Percentiles rank a stretch among this genome's conserved stretches.
Evolutionary conservation across 1,284 basidiomycete genomes (phyloP).

Genomic region (Tilletia horrida): DNA sequence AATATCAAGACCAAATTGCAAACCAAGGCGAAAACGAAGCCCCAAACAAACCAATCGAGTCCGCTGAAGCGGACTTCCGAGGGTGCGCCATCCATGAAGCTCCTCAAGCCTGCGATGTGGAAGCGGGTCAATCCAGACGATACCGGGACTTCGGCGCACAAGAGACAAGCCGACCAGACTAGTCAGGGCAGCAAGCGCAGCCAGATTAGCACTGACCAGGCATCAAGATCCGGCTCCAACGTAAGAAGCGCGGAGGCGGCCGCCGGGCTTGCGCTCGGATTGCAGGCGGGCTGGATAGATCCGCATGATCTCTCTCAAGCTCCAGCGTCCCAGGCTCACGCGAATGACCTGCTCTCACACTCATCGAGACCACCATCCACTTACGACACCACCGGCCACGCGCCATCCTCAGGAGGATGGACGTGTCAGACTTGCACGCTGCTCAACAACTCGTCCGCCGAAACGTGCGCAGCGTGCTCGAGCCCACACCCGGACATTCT

Average conservation of each 20-base stretch:
- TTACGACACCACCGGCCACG: background rate
- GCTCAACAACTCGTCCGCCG: background rate
- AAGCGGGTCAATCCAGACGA: background rate
- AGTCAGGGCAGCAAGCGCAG: background rate
- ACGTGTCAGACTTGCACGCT: conserved; percentile 23
- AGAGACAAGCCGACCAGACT: background rate
- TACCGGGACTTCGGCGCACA: background rate
- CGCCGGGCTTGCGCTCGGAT: background rate
- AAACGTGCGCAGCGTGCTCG: conserved; percentile 17
- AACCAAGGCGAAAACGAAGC: no score
- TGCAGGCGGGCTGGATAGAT: background rate
- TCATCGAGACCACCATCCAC: background rate
- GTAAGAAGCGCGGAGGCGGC: conserved; percentile 9
- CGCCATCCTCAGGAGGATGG: conserved; percentile 4
- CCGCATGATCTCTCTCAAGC: background rate
- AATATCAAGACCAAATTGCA: background rate
- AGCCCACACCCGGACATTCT: conserved; percentile 1
- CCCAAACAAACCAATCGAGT: background rate
- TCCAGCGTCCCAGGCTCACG: background rate
- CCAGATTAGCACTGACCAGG: background rate
- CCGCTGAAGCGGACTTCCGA: conserved; percentile 1
- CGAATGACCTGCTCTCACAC: background rate
- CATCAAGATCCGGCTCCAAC: background rate
- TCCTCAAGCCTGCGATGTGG: conserved; percentile 14
- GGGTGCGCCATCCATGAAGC: conserved; percentile 9